Percentiles rank a stretch among this genome's conserved stretches.
phyloP scores from a whole-genome alignment of 2,329 filamentous ascomycete species.

The Dichotomopilus funicola region DNA sequence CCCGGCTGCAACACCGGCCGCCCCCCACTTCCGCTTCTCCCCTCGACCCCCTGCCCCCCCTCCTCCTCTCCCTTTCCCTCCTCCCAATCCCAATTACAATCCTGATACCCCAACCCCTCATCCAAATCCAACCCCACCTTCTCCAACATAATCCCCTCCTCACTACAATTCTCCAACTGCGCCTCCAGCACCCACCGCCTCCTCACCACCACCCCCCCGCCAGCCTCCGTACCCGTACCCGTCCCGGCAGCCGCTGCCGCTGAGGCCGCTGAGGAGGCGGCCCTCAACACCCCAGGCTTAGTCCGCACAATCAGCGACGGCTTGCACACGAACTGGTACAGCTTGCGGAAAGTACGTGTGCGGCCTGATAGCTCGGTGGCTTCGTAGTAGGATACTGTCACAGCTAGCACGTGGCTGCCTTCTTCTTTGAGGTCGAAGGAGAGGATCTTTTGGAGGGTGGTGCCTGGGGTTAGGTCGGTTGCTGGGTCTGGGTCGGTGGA shows the following conservation, averaged over 20 bases:
- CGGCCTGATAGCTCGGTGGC: slow-evolving; percentile 64
- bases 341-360: slow-evolving; percentile 81
- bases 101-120: slow-evolving; percentile 43
- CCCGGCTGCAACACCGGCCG: slow-evolving; percentile 53
- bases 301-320: slow-evolving; percentile 84
- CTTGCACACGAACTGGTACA: slow-evolving; percentile 96
- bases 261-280: slow-evolving; percentile 19
- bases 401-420: slow-evolving; percentile 85
- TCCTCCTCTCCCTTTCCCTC: background rate
- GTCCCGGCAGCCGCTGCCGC: background rate
- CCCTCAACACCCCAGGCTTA: slow-evolving; percentile 62
- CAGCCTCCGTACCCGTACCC: background rate
- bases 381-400: slow-evolving; percentile 92
- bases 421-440: slow-evolving; percentile 88
- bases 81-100: slow-evolving; percentile 47
- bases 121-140: slow-evolving; percentile 50
- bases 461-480: slow-evolving; percentile 50
- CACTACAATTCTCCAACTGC: slow-evolving; percentile 90
- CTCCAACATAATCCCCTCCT: slow-evolving; percentile 74
- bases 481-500: too few species aligned
- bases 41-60: slow-evolving; percentile 19
- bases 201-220: background rate
- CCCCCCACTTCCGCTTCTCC: slow-evolving; percentile 23
- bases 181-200: slow-evolving; percentile 75
- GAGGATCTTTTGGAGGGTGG: slow-evolving; percentile 74